Conservation (phyloP, 352 stramenopile species). For the Phytophthora litchii region DNA sequence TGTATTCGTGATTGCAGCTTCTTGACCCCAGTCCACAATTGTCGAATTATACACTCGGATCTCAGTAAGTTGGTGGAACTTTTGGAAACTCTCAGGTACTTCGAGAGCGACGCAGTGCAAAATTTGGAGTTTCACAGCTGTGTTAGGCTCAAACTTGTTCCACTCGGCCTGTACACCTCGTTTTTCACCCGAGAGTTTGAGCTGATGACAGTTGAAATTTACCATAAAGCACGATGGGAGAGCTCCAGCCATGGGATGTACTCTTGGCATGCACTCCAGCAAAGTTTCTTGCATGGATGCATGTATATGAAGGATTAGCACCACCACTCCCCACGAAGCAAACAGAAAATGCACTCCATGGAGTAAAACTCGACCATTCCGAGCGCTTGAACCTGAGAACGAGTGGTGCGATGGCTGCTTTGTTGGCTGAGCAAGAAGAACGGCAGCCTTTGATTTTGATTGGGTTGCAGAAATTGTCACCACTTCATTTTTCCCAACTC, state of each 20-base stretch:
- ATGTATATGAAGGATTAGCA: constrained; percentile 2
- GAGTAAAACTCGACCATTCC: not conserved
- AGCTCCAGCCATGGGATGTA: not conserved
- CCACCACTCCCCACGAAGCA: not conserved
- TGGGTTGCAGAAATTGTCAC: not conserved
- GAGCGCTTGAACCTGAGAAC: no score
- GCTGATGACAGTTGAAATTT: not conserved
- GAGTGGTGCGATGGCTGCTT: no score
- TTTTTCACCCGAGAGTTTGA: constrained; percentile 1
- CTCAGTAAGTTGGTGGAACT: not conserved
- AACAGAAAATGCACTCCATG: not conserved
- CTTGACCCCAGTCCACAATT: constrained; percentile 1
- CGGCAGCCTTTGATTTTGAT: no score
- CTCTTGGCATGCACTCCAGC: not conserved
- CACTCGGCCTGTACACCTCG: not conserved
- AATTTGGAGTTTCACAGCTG: constrained; percentile 2
- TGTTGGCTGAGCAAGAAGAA: no score
- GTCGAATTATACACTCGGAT: constrained; percentile 3
- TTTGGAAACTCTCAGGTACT: constrained; percentile 1
- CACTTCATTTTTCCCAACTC: not conserved
- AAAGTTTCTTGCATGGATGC: not conserved
- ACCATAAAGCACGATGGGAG: not conserved
- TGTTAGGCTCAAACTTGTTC: constrained; percentile 1
- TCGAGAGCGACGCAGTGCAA: constrained; percentile 1
- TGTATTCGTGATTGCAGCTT: constrained; percentile 1